Base-by-base conservation (phyloP, 345 rosid genomes). In the Heritiera littoralis region DNA sequence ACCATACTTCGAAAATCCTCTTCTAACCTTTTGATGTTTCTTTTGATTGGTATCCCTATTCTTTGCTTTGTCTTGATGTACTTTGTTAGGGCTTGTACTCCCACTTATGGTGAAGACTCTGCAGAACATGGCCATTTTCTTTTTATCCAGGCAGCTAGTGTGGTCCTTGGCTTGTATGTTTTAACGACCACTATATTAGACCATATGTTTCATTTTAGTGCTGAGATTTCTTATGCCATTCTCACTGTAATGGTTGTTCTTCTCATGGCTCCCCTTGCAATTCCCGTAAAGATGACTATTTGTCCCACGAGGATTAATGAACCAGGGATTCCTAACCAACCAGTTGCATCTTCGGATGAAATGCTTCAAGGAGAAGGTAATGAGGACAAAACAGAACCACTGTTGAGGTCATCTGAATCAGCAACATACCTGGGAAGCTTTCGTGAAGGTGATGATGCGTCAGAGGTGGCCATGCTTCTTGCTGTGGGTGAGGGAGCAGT, bases 401-500 rank as follows among this genome's bases (percentile, higher is more conserved):
- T 91, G 63, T 80, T 91, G 79, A 79, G 32, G 20, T 67, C 84
- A 59, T 84, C 91, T 58, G 78, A 82, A 41, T 86, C 86, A 11
- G 28, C 83, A 2, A 63, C 78, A 9, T 46, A 74, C 10, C 82
- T 86, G 4, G 91, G 88, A 66, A 86, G 84, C 73, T 87, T 86
- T 32, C 74, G 49, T 7, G 87, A 88, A 66, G 67, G 11, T 40
- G 90, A 23, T 23, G 28, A 86, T 2, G 75, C 45, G 32, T 84
- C 87, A 1, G 93, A 89, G 77, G 86, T 90, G 72, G 91, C 83
- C 20, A 83, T 92, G 86, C 95, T 92, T 83, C 87, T 92, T 75
- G 92, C 95, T 67, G 89, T 83, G 65, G 93, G 95, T 9, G 91
- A 90, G 72, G 95, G 95, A 17, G 95, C 93, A 0, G 84, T 91